A percentile compares a stretch with the other conserved stretches of the same genome.
Conservation (phyloP, 768 basidiomycete species). For the Pulveroboletus ravenelii region DNA sequence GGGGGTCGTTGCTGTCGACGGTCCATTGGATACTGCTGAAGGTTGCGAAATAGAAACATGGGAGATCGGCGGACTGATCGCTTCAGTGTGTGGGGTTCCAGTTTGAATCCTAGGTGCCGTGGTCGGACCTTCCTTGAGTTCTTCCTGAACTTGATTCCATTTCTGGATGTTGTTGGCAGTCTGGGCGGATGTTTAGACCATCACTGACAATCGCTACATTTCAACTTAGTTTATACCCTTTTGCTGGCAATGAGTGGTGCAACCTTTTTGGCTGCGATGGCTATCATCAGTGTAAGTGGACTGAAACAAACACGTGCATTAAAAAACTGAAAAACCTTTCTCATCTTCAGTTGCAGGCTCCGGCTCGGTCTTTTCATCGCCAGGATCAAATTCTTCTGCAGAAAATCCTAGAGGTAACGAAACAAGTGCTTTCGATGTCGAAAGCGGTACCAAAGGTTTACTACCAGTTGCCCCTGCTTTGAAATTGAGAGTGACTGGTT, state of each 20-base stretch:
- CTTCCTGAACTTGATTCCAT: slow-evolving; percentile 95
- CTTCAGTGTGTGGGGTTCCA: slow-evolving; percentile 9
- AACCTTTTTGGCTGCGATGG: slow-evolving; percentile 58
- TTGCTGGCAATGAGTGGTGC: slow-evolving; percentile 80
- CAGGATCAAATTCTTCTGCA: slow-evolving; percentile 49
- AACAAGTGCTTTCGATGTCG: slow-evolving; percentile 32
- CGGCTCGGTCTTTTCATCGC: slow-evolving; percentile 41
- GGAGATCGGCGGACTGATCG: not conserved
- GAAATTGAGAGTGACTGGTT: slow-evolving; percentile 77
- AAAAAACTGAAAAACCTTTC: slow-evolving; percentile 21
- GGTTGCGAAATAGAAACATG: slow-evolving; percentile 10
- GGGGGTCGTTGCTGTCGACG: slow-evolving; percentile 33
- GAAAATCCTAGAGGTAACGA: slow-evolving; percentile 61
- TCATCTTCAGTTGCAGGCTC: slow-evolving; percentile 45
- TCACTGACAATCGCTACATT: not conserved
- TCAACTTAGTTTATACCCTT: slow-evolving; percentile 49
- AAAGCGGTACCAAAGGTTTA: slow-evolving; percentile 19
- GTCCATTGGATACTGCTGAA: slow-evolving; percentile 12
- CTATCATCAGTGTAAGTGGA: slow-evolving; percentile 27
- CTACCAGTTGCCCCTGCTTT: slow-evolving; percentile 36
- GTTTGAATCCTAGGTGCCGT: slow-evolving; percentile 17
- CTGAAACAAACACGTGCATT: not conserved
- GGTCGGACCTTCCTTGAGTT: slow-evolving; percentile 52
- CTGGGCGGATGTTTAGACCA: slow-evolving; percentile 38
- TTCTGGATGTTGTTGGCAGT: slow-evolving; percentile 88